Evolutionary conservation across 73 alveolate species (phyloP).

Genomic region (Tetrahymena elliotti): DNA sequence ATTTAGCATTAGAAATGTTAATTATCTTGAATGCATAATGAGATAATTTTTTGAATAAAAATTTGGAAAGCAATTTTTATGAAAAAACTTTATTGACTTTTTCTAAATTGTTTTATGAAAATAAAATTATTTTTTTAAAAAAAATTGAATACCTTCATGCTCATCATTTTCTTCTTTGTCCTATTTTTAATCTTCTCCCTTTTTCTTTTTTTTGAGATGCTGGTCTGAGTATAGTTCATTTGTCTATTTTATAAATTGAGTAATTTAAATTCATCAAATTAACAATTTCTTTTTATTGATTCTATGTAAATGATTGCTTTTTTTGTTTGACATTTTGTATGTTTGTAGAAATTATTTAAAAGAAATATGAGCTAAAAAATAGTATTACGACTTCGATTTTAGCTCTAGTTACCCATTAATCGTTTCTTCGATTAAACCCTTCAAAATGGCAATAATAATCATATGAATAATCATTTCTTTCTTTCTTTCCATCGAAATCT

Average conservation of each 20-base stretch:
- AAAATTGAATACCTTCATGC: constrained; percentile 6
- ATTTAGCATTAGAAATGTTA: neutral
- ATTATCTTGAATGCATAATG: neutral
- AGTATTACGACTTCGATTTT: neutral
- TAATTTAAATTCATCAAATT: neutral
- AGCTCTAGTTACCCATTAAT: neutral
- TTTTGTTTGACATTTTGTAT: too few species aligned
- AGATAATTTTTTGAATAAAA: too few species aligned
- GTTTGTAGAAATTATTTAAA: neutral
- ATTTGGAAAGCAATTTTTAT: too few species aligned
- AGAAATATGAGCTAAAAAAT: neutral
- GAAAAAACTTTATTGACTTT: too few species aligned
- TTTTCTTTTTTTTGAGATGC: constrained; percentile 12
- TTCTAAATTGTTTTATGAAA: too few species aligned
- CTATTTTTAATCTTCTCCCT: constrained; percentile 22
- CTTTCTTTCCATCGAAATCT: neutral
- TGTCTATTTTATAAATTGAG: neutral
- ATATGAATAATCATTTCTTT: neutral
- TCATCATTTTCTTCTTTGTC: constrained; percentile 35
- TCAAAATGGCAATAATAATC: neutral
- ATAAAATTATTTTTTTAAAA: too few species aligned
- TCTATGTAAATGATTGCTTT: neutral
- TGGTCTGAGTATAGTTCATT: neutral
- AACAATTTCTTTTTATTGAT: neutral
- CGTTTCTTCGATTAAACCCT: neutral